Conservation (phyloP, 495 filamentous ascomycete species). For the Penicillium maclennaniae region DNA sequence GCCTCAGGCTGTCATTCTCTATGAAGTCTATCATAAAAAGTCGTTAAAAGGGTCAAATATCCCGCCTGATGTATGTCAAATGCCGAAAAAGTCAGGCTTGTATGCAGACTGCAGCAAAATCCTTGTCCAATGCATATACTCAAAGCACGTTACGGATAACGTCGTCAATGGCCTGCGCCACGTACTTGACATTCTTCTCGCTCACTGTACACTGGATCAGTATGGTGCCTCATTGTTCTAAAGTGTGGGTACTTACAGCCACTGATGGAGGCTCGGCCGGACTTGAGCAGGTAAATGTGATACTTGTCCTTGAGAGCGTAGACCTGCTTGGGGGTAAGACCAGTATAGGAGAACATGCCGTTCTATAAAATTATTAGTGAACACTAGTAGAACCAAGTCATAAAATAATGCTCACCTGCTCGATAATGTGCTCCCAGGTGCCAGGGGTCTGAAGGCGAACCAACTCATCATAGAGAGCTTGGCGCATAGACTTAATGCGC, state of each 20-base stretch:
- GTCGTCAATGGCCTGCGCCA: slow-evolving; percentile 45
- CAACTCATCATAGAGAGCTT: slow-evolving; percentile 43
- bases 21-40: slow-evolving; percentile 26
- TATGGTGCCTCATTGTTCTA: not conserved
- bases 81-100: not conserved
- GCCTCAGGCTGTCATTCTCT: slow-evolving; percentile 14
- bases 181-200: slow-evolving; percentile 47
- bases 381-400: not conserved
- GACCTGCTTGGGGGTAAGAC: slow-evolving; percentile 43
- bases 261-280: slow-evolving; percentile 46
- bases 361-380: slow-evolving; percentile 29
- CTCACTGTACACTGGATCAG: slow-evolving; percentile 42
- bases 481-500: slow-evolving; percentile 48
- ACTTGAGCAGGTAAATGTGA: slow-evolving; percentile 49
- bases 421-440: slow-evolving; percentile 47
- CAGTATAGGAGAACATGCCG: slow-evolving; percentile 54
- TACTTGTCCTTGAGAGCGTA: slow-evolving; percentile 44
- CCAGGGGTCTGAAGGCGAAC: slow-evolving; percentile 42
- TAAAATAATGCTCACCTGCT: slow-evolving; percentile 31
- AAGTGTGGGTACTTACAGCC: slow-evolving; percentile 34
- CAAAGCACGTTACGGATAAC: slow-evolving; percentile 43
- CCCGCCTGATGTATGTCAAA: slow-evolving; percentile 14
- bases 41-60: slow-evolving; percentile 16
- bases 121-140: not conserved
- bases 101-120: slow-evolving; percentile 2